Base-by-base conservation (phyloP, 2,329 filamentous ascomycete genomes). In the Hyphodiscus sp. region DNA sequence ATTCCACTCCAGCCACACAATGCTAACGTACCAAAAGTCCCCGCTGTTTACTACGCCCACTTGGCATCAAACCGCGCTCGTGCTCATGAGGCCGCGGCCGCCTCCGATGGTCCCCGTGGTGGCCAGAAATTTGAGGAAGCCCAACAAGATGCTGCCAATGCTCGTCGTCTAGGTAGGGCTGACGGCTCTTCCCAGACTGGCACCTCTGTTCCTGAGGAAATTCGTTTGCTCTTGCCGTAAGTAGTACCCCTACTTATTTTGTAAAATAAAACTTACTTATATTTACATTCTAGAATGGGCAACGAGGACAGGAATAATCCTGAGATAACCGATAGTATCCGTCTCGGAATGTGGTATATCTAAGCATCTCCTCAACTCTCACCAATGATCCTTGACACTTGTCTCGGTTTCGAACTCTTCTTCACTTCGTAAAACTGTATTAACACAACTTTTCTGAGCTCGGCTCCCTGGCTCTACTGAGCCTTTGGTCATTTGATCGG, bases 41-140 rank as follows among this genome's bases (percentile, higher is more conserved):
- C 94, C 0, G 91, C 94, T 0, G 86, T 97, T 0, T 99, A 99
- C 77, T 99, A 99, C 63, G 91, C 95, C 0, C 94, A 99, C 70
- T 72, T 99, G 58, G 91, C 91, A 33, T 86, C 90, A 9, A 82
- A 83, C 54, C 88, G 94, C 48, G 90, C 89, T 19, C 83, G 84
- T 51, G 76, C 83, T 2, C 94, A 99, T 60, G 85, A 92, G 64
- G 69, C 76, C 54, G 61, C 73, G 2, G 65, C 73, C 0, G 67
- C 74, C 0, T 77, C 74, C 16, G 71, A 68, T 57, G 71, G 78
- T 64, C 67, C 74, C 68, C 61, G 69, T 49, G 60, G 69, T 49
- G 73, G 74, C 11, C 69, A 73, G 44, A 76, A 77, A 61, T 74
- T 64, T 30, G 60, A 66, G 20, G 67, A 69, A 52, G 47, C 13